phyloP scores from a whole-genome alignment of 2,329 filamentous ascomycete genomes.

The Aspergillus arachidicola region DNA sequence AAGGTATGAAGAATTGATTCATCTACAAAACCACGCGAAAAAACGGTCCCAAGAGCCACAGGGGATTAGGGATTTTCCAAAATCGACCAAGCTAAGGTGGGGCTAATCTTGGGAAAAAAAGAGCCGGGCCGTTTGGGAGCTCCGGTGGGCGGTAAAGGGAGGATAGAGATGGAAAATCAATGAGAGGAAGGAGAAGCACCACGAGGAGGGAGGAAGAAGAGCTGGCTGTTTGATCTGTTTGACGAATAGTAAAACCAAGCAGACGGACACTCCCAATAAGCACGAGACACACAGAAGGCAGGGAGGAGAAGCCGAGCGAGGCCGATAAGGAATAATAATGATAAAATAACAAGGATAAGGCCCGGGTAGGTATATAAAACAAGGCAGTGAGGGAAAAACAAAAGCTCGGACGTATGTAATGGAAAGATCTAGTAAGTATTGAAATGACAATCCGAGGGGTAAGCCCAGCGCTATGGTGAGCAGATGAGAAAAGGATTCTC shows the following conservation, averaged over 20 bases:
- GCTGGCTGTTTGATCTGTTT: constrained; percentile 1
- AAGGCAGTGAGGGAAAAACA: not conserved
- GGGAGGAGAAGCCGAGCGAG: constrained; percentile 3
- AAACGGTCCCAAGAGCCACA: constrained; percentile 15
- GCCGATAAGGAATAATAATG: constrained; percentile 2
- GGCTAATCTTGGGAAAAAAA: constrained; percentile 34
- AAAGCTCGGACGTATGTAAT: constrained; percentile 5
- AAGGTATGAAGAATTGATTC: constrained; percentile 39
- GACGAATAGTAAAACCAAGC: not conserved
- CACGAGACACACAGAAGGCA: not conserved
- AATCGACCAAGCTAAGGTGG: constrained; percentile 41
- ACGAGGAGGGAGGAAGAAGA: not conserved
- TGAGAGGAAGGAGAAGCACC: constrained; percentile 2
- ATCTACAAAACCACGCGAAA: constrained; percentile 37
- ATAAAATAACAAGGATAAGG: not conserved
- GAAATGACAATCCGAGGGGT: not conserved
- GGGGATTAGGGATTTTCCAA: constrained; percentile 30
- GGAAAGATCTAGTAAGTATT: constrained; percentile 3
- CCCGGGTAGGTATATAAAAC: not conserved
- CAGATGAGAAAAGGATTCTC: not conserved
- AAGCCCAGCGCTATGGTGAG: not conserved
- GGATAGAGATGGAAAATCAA: constrained; percentile 9
- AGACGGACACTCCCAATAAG: not conserved
- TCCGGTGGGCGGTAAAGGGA: constrained; percentile 21
- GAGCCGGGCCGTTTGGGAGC: constrained; percentile 24